Evolutionary conservation across 2,329 filamentous ascomycete genomes (phyloP).

Genomic region (Aphanoascus verrucosus): DNA sequence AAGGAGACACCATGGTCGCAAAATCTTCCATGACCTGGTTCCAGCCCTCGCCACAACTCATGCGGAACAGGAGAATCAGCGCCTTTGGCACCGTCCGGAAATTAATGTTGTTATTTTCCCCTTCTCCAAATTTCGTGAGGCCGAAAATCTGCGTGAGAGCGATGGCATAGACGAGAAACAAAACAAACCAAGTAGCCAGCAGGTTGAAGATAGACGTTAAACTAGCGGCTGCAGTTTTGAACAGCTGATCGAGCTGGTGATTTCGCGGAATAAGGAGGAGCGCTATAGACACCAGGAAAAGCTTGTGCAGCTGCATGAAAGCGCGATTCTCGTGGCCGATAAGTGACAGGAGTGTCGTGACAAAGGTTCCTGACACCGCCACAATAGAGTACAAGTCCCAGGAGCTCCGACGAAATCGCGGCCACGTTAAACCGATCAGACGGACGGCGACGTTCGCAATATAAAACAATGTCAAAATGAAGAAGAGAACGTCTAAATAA

Average conservation of each 20-base stretch:
- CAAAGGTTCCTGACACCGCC: conserved; percentile 66
- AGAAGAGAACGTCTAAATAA: conserved; percentile 58
- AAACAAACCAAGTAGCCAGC: conserved; percentile 90
- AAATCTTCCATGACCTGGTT: conserved; percentile 96
- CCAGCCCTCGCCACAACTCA: conserved; percentile 92
- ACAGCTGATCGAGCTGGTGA: conserved; percentile 91
- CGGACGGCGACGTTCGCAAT: conserved; percentile 72
- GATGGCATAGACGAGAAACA: conserved; percentile 94
- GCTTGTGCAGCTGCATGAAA: conserved; percentile 81
- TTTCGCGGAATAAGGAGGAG: conserved; percentile 89
- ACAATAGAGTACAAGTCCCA: conserved; percentile 90
- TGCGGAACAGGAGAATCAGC: conserved; percentile 82
- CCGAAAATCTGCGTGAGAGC: conserved; percentile 94
- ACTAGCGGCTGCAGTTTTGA: conserved; percentile 96
- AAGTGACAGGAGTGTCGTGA: conserved; percentile 69
- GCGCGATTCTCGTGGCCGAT: conserved; percentile 44
- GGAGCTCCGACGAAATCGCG: conserved; percentile 78
- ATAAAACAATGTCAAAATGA: conserved; percentile 72
- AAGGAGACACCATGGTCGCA: conserved; percentile 64
- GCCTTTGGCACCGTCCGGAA: conserved; percentile 91
- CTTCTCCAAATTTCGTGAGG: conserved; percentile 70
- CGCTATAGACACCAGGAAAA: conserved; percentile 82
- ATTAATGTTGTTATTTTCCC: conserved; percentile 71
- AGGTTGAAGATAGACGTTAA: conserved; percentile 82
- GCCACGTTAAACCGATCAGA: conserved; percentile 81